Percentiles rank a stretch among this genome's conserved stretches.
phyloP scores from a whole-genome alignment of 495 filamentous ascomycete genomes.

The Aspergillus coremiiformis region DNA sequence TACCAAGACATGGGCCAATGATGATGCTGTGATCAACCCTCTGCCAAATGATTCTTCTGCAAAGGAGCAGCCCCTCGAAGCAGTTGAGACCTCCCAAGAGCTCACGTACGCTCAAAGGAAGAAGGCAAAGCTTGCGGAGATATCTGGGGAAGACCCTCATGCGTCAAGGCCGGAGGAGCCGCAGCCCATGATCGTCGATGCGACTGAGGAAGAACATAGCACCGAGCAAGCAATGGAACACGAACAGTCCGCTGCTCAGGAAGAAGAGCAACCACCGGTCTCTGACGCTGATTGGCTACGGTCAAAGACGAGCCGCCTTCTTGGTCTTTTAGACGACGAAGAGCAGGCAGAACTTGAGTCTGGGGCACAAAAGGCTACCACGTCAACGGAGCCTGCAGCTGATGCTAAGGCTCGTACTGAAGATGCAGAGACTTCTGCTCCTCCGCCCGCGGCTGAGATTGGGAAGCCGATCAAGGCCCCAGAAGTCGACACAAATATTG shows the following conservation, averaged over 20 bases:
- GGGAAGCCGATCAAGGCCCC: conserved; percentile 11
- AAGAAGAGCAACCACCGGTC: conserved; percentile 16
- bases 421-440: conserved; percentile 5
- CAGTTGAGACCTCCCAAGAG: conserved; percentile 26
- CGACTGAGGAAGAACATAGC: conserved; percentile 11
- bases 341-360: conserved; percentile 30
- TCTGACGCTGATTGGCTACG: conserved; percentile 87
- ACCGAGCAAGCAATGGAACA: conserved; percentile 15
- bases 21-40: conserved; percentile 40
- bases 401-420: conserved; percentile 15
- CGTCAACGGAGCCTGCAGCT: conserved; percentile 16
- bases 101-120: conserved; percentile 36
- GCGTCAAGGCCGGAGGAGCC: conserved; percentile 6
- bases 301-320: conserved; percentile 80
- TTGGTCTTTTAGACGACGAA: conserved; percentile 74
- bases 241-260: conserved; percentile 16
- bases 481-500: conserved; percentile 32
- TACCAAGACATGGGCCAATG: conserved; percentile 58
- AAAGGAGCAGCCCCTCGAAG: conserved; percentile 22
- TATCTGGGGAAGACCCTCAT: background rate
- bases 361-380: background rate
- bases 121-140: conserved; percentile 27
- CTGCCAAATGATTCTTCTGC: conserved; percentile 13
- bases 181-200: conserved; percentile 24
- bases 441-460: conserved; percentile 4